phyloP scores from a whole-genome alignment of 495 filamentous ascomycete species.

The Tuber magnatum region DNA sequence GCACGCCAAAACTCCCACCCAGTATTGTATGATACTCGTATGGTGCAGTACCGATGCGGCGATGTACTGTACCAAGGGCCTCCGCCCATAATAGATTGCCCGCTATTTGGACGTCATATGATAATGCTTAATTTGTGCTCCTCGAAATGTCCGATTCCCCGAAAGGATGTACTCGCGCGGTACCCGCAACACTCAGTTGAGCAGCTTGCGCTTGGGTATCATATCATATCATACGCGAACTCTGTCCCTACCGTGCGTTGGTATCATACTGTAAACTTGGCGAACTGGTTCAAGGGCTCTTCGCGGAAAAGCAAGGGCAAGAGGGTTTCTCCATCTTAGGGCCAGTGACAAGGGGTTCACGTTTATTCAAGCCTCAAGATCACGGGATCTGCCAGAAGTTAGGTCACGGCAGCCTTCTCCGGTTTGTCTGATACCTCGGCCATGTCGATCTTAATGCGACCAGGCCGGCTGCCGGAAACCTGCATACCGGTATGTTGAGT shows the following conservation, averaged over 20 bases:
- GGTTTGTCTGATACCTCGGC: not conserved
- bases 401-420: not conserved
- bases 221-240: not conserved
- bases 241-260: not conserved
- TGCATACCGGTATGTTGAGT: not conserved
- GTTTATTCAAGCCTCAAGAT: not conserved
- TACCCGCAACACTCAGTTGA: not conserved
- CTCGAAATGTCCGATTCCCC: not conserved
- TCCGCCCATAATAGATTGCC: not conserved
- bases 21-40: not conserved
- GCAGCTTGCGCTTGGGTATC: not conserved
- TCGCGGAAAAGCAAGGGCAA: not conserved
- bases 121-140: not conserved
- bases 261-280: not conserved
- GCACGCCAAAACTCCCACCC: not conserved
- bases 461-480: not conserved
- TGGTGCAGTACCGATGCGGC: no score
- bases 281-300: not conserved
- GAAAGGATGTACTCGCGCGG: not conserved
- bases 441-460: not conserved
- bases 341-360: not conserved
- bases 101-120: not conserved
- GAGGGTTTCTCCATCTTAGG: not conserved
- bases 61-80: not conserved
- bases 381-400: not conserved